phyloP scores from a whole-genome alignment of 345 rosid genomes.

The Mangifera indica region DNA sequence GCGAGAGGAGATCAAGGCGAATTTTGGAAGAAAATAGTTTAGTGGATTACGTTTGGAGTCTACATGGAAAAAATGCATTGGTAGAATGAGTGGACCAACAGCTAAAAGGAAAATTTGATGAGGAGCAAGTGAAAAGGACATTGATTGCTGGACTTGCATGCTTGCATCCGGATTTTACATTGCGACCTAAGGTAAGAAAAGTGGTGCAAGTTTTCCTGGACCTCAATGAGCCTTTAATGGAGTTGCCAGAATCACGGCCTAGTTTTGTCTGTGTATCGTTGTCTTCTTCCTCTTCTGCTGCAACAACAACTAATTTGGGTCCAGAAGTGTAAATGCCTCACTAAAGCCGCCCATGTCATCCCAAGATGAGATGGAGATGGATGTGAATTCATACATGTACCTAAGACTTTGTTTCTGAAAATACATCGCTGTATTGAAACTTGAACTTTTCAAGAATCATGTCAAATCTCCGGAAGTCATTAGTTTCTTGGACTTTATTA shows the following conservation, averaged over 20 bases:
- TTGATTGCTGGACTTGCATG: conserved; percentile 35
- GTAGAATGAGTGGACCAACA: conserved; percentile 24
- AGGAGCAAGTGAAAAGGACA: conserved; percentile 30
- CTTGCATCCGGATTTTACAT: conserved; percentile 27
- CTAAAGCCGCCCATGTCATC: background rate
- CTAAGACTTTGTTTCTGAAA: too few relatives aligned
- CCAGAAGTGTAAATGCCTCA: background rate
- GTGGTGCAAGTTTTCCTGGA: conserved; percentile 40
- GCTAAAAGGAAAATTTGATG: conserved; percentile 23
- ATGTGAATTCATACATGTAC: background rate
- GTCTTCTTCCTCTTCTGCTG: conserved; percentile 17
- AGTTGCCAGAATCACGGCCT: conserved; percentile 32
- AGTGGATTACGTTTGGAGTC: conserved; percentile 36
- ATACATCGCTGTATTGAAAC: background rate
- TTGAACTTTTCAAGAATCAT: too few relatives aligned
- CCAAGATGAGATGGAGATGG: conserved; percentile 1
- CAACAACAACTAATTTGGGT: conserved; percentile 10
- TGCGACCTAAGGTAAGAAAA: conserved; percentile 37
- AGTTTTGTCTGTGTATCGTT: conserved; percentile 19
- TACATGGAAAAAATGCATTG: conserved; percentile 22
- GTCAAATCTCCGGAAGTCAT: too few relatives aligned
- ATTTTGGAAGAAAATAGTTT: conserved; percentile 37
- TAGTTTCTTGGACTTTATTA: conserved; percentile 13
- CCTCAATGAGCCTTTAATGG: conserved; percentile 34
- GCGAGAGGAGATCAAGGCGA: conserved; percentile 34